phyloP scores from a whole-genome alignment of 768 basidiomycete species.

The Leccinum ochraceum region DNA sequence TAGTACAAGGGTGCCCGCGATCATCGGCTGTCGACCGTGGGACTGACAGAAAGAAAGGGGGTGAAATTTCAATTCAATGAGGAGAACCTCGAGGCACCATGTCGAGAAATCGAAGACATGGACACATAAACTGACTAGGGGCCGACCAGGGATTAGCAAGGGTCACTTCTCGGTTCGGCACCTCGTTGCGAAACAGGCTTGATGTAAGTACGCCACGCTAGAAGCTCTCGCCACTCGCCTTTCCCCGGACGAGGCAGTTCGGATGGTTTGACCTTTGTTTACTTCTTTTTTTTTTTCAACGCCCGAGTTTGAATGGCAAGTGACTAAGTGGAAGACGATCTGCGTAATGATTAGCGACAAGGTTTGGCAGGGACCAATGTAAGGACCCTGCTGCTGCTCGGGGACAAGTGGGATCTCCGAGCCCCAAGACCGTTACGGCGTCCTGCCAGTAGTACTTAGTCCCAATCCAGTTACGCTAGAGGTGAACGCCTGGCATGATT shows the following conservation, averaged over 20 bases:
- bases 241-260: background rate
- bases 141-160: background rate
- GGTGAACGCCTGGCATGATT: conserved; percentile 8
- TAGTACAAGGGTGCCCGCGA: background rate
- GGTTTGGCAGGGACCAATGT: conserved; percentile 2
- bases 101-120: background rate
- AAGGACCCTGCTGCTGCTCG: conserved; percentile 1
- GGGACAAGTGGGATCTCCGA: background rate
- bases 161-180: background rate
- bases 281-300: background rate
- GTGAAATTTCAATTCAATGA: background rate
- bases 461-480: background rate
- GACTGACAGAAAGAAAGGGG: background rate
- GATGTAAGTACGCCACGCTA: background rate
- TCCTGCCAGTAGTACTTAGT: too few species aligned
- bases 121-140: background rate
- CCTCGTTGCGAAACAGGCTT: background rate
- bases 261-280: background rate
- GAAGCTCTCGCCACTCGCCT: background rate
- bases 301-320: background rate
- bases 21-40: background rate
- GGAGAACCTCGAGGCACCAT: background rate
- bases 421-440: too few species aligned
- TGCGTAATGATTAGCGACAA: background rate
- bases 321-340: background rate